These are phyloP conservation scores for Dendrostoma leiphaemia DNA, from an alignment of 2,329 filamentous ascomycete genomes.

Conservation along the genomic window DNA sequence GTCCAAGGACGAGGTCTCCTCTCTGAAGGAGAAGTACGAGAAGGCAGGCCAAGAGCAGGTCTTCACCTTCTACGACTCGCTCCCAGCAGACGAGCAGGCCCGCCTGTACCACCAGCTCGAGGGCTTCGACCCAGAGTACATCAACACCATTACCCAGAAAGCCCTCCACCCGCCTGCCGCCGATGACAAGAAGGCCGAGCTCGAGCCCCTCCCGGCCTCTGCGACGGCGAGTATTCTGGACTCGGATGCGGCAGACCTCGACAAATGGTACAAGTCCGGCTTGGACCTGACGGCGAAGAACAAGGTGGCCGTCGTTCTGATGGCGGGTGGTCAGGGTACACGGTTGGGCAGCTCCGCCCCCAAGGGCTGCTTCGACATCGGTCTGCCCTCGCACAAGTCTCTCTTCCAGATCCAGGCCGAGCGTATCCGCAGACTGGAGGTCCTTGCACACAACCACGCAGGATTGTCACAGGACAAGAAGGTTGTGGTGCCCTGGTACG, in stretches of 20 bases:
- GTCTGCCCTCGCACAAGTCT: conserved; percentile 86
- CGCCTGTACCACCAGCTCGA: conserved; percentile 78
- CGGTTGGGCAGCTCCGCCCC: conserved; percentile 90
- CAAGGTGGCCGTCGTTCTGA: conserved; percentile 82
- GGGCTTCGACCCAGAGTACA: conserved; percentile 77
- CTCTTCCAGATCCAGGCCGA: conserved; percentile 98
- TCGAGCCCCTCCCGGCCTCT: conserved; percentile 85
- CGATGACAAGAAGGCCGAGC: conserved; percentile 47
- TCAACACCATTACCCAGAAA: conserved; percentile 82
- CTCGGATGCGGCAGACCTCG: conserved; percentile 73
- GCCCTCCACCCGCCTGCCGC: conserved; percentile 75
- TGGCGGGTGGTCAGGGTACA: conserved; percentile 97
- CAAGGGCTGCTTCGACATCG: conserved; percentile 97
- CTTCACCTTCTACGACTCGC: conserved; percentile 82
- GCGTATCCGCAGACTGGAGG: conserved; percentile 82
- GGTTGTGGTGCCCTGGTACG: conserved; percentile 89
- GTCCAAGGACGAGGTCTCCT: conserved; percentile 62
- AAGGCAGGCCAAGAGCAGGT: conserved; percentile 78
- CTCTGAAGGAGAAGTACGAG: conserved; percentile 70
- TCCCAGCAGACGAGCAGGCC: conserved; percentile 71
- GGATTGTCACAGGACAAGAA: conserved; percentile 45
- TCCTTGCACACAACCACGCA: conserved; percentile 71
- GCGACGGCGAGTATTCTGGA: conserved; percentile 90
- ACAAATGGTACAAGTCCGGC: conserved; percentile 80
- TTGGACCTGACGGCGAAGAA: conserved; percentile 77